phyloP scores from a whole-genome alignment of 2,329 filamentous ascomycete genomes.

The Didymella lethalis region DNA sequence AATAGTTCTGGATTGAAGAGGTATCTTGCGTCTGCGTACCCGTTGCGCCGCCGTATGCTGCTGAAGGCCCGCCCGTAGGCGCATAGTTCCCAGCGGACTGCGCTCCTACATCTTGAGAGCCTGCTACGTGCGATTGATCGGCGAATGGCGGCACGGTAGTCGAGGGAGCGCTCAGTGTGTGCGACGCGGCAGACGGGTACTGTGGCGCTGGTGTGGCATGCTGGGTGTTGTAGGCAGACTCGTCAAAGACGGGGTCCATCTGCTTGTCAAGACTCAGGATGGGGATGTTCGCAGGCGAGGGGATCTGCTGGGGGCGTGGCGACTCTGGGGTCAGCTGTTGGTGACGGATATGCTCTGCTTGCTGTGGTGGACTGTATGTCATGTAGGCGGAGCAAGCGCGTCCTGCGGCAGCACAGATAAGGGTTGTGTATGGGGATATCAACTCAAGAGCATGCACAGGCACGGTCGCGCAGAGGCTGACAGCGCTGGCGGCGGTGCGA shows the following conservation, averaged over 20 bases:
- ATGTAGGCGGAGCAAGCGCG: slow-evolving; percentile 35
- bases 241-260: slow-evolving; percentile 75
- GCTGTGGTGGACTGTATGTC: slow-evolving; percentile 62
- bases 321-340: slow-evolving; percentile 73
- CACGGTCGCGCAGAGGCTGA: slow-evolving; percentile 17
- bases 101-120: slow-evolving; percentile 35
- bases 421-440: slow-evolving; percentile 13
- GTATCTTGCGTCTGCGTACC: slow-evolving; percentile 48
- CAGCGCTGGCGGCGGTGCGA: slow-evolving; percentile 12
- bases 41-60: slow-evolving; percentile 39
- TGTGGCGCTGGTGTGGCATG: slow-evolving; percentile 39
- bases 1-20: slow-evolving; percentile 50
- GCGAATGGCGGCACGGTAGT: slow-evolving; percentile 41
- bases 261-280: slow-evolving; percentile 68
- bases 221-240: slow-evolving; percentile 66
- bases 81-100: slow-evolving; percentile 35
- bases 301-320: slow-evolving; percentile 72
- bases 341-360: slow-evolving; percentile 67
- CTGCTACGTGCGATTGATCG: slow-evolving; percentile 32
- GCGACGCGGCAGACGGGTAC: slow-evolving; percentile 43
- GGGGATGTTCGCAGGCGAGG: slow-evolving; percentile 73
- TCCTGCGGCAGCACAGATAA: slow-evolving; percentile 16
- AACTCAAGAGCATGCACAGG: slow-evolving; percentile 17
- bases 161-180: slow-evolving; percentile 42
- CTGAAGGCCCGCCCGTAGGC: slow-evolving; percentile 31